A percentile compares a stretch with the other conserved stretches of the same genome.
These are phyloP conservation scores for Colletotrichum eremochloae DNA, from an alignment of 2,329 filamentous ascomycete species.

Conservation along the genomic window DNA sequence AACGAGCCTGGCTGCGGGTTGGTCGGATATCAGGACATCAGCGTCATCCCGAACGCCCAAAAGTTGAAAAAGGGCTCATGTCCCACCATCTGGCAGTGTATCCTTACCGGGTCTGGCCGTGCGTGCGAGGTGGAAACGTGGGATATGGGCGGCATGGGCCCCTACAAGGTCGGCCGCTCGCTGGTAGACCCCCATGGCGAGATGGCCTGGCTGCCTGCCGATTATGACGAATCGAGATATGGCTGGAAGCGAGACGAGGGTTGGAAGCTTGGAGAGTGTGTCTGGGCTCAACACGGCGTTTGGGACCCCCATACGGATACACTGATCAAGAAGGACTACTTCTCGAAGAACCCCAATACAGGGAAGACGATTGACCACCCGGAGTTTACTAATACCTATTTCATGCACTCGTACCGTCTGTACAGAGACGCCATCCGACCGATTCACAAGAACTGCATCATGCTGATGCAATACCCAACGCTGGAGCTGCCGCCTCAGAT, in stretches of 20 bases:
- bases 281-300: slow-evolving; percentile 97
- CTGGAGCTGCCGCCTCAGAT: slow-evolving; percentile 91
- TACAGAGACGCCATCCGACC: slow-evolving; percentile 81
- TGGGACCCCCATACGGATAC: slow-evolving; percentile 88
- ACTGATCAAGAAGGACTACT: slow-evolving; percentile 88
- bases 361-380: slow-evolving; percentile 83
- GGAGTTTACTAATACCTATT: slow-evolving; percentile 91
- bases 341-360: slow-evolving; percentile 81
- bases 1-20: slow-evolving; percentile 95
- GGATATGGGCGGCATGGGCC: slow-evolving; percentile 94
- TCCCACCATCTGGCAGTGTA: slow-evolving; percentile 93
- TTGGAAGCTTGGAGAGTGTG: slow-evolving; percentile 93
- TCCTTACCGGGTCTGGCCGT: slow-evolving; percentile 90
- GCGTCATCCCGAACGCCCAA: slow-evolving; percentile 85
- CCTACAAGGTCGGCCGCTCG: slow-evolving; percentile 86
- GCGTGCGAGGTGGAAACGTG: slow-evolving; percentile 92
- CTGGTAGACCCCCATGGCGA: slow-evolving; percentile 91
- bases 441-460: slow-evolving; percentile 83
- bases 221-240: slow-evolving; percentile 88
- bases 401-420: slow-evolving; percentile 85
- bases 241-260: slow-evolving; percentile 88
- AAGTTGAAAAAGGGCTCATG: slow-evolving; percentile 93
- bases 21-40: slow-evolving; percentile 85
- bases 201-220: slow-evolving; percentile 84
- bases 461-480: slow-evolving; percentile 92